phyloP scores from a whole-genome alignment of 139 green algal species.

The Pycnococcus provasolii region DNA sequence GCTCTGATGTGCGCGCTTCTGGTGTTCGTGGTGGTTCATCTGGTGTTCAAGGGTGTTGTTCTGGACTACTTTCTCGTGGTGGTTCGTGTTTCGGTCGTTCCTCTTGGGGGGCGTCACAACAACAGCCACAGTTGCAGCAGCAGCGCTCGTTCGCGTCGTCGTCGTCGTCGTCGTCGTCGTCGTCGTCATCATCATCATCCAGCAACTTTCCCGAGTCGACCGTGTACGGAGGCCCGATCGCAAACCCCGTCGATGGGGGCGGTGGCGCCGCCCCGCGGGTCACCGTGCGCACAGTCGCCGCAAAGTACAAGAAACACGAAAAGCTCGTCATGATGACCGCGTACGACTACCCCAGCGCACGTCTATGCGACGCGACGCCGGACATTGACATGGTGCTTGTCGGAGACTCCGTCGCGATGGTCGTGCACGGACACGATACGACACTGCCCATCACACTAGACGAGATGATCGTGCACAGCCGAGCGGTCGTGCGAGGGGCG shows the following conservation, averaged over 20 bases:
- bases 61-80: too few species aligned
- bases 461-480: slow-evolving; percentile 92
- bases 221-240: slow-evolving; percentile 29
- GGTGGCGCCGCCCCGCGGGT: slow-evolving; percentile 38
- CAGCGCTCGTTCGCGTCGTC: too few species aligned
- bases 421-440: slow-evolving; percentile 98
- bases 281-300: slow-evolving; percentile 65
- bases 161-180: too few species aligned
- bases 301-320: slow-evolving; percentile 64
- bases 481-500: slow-evolving; percentile 67
- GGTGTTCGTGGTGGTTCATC: too few species aligned
- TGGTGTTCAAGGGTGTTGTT: too few species aligned
- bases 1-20: too few species aligned
- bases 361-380: slow-evolving; percentile 27
- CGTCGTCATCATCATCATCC: too few species aligned
- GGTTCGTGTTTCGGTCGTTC: too few species aligned
- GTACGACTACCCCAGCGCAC: slow-evolving; percentile 97
- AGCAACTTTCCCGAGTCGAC: neutral
- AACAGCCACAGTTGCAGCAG: too few species aligned
- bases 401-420: slow-evolving; percentile 90
- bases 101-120: too few species aligned
- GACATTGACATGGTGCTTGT: slow-evolving; percentile 90
- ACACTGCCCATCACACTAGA: slow-evolving; percentile 92
- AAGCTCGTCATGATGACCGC: slow-evolving; percentile 89
- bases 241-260: neutral